A percentile compares a stretch with the other conserved stretches of the same genome.
phyloP scores from a whole-genome alignment of 805 yeast genomes.

The Schwanniomyces polymorphus region DNA sequence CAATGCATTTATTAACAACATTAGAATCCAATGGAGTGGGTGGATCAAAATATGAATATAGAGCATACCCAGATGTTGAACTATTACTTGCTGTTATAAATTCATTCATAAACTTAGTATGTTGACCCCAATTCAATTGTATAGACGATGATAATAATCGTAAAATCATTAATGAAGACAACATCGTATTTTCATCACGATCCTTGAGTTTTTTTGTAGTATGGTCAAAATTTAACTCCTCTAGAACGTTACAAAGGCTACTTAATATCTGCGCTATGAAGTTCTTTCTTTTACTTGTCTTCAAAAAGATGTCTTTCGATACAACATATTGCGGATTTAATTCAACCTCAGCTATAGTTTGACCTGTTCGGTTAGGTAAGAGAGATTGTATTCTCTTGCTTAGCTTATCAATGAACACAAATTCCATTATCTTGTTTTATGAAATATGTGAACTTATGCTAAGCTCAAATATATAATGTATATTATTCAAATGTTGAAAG shows the following conservation, averaged over 20 bases:
- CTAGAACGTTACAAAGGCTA: constrained; percentile 22
- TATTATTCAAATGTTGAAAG: neutral
- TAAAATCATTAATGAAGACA: constrained; percentile 31
- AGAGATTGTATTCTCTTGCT: constrained; percentile 30
- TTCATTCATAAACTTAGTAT: constrained; percentile 8
- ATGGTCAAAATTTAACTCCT: constrained; percentile 22
- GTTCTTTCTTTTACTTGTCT: neutral
- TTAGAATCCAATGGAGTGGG: constrained; percentile 25
- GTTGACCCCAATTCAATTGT: constrained; percentile 28
- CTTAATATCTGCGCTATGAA: constrained; percentile 20
- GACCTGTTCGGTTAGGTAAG: constrained; percentile 40
- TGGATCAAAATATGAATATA: constrained; percentile 26
- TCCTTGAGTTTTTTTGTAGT: constrained; percentile 20
- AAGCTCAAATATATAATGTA: neutral
- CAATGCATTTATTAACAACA: constrained; percentile 20
- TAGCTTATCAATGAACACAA: constrained; percentile 22
- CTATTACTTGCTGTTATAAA: constrained; percentile 7
- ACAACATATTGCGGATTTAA: constrained; percentile 37
- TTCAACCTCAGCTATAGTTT: constrained; percentile 38
- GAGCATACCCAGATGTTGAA: constrained; percentile 18
- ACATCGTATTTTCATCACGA: constrained; percentile 28
- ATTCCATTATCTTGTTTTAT: constrained; percentile 2
- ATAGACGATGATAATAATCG: constrained; percentile 30
- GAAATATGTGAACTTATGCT: neutral
- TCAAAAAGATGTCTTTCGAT: constrained; percentile 28